Conservation (phyloP, 352 stramenopile species). For the Globisporangium mamillatum region DNA sequence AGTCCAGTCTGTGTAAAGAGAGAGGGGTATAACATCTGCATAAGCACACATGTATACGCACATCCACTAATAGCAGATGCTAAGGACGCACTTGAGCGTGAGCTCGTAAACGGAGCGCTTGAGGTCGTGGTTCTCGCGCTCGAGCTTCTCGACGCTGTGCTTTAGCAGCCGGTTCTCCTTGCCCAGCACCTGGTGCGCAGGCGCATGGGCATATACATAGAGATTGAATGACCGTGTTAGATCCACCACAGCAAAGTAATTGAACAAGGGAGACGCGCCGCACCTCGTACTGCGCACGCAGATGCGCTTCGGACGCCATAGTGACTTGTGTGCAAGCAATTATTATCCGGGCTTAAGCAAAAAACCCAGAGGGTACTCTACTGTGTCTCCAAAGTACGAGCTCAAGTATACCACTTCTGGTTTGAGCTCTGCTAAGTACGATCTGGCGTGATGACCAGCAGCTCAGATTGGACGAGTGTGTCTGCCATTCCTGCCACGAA, state of each 20-base stretch:
- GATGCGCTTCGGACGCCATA: constrained; percentile 80
- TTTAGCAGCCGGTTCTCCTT: constrained; percentile 89
- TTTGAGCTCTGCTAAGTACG: not conserved
- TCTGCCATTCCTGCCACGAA: not conserved
- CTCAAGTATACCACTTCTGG: not conserved
- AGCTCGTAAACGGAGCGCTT: constrained; percentile 91
- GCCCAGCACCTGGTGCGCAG: constrained; percentile 40
- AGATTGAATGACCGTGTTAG: not conserved
- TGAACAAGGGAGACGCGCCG: constrained; percentile 1
- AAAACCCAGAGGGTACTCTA: not conserved
- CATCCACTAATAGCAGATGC: not conserved
- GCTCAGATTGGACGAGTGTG: constrained; percentile 9
- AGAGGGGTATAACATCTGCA: not conserved
- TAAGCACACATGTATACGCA: not conserved
- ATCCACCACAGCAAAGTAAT: not conserved
- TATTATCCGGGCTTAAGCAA: not conserved
- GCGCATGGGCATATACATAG: not conserved
- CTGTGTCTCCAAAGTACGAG: constrained; percentile 1
- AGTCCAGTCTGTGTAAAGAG: constrained; percentile 53
- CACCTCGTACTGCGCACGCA: constrained; percentile 84
- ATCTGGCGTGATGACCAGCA: not conserved
- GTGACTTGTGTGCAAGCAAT: constrained; percentile 4
- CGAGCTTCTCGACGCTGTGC: constrained; percentile 76
- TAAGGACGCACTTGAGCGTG: constrained; percentile 67
- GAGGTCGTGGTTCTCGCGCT: constrained; percentile 87